phyloP scores from a whole-genome alignment of 176 grass and related monocot genomes.

The Triticum turgidum region DNA sequence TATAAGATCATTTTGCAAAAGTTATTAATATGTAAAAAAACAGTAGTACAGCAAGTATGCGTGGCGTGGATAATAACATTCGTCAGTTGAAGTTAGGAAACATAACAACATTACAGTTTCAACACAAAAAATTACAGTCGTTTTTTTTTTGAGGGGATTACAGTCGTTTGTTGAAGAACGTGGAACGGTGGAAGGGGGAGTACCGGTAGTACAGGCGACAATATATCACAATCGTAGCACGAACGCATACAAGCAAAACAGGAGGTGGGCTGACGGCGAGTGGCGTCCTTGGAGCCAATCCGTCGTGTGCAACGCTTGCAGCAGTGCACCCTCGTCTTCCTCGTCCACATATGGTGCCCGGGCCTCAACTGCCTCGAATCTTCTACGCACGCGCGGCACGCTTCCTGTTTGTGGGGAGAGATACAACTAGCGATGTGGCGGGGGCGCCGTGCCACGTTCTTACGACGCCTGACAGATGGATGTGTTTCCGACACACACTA shows the following conservation, averaged over 20 bases:
- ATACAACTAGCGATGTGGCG: not conserved
- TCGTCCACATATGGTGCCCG: not conserved
- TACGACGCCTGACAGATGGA: not conserved
- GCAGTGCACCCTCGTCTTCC: not conserved
- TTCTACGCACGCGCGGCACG: not conserved
- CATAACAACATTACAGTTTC: too few species aligned
- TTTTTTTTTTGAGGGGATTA: too few species aligned
- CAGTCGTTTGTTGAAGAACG: too few species aligned
- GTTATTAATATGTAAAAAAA: too few species aligned
- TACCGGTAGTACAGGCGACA: not conserved
- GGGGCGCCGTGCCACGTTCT: not conserved
- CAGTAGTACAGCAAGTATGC: too few species aligned
- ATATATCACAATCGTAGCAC: not conserved
- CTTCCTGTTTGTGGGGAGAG: not conserved
- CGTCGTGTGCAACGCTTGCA: not conserved
- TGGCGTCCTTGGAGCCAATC: not conserved
- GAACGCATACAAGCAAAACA: not conserved
- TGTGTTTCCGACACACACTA: too few species aligned
- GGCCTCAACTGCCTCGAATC: not conserved
- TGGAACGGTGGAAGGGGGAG: too few species aligned
- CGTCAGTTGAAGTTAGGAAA: too few species aligned
- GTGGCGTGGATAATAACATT: too few species aligned
- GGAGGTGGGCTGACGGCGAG: not conserved
- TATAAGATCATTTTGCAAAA: too few species aligned
- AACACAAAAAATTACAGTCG: too few species aligned